Evolutionary conservation across 352 stramenopile species (phyloP).

Genomic region (Globisporangium megalacanthum): DNA sequence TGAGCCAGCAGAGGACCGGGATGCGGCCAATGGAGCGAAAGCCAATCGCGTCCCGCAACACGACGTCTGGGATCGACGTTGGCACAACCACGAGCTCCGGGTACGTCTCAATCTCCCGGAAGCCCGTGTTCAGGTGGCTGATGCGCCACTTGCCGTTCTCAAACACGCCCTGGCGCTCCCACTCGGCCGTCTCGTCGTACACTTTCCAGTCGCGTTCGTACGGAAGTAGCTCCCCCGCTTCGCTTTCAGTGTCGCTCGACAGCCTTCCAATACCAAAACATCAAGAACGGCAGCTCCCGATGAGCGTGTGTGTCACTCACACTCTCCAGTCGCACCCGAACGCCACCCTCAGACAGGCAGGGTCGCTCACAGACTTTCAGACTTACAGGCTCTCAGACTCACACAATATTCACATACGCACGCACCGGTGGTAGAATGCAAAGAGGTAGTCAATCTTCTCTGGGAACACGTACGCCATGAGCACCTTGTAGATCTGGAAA

Average conservation of each 20-base stretch:
- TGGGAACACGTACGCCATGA: conserved; percentile 80
- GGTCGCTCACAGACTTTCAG: too few relatives aligned
- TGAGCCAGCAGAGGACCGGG: conserved; percentile 67
- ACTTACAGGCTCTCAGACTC: too few relatives aligned
- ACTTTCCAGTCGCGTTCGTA: conserved; percentile 61
- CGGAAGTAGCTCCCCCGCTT: conserved; percentile 42
- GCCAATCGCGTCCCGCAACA: conserved; percentile 66
- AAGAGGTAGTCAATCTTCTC: conserved; percentile 83
- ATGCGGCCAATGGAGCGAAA: conserved; percentile 76
- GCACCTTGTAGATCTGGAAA: conserved; percentile 64
- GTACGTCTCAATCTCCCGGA: conserved; percentile 90
- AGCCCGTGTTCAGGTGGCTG: conserved; percentile 60
- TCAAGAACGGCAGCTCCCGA: neutral
- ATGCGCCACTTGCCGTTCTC: conserved; percentile 65
- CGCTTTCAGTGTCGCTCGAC: conserved; percentile 33
- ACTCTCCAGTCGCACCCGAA: neutral
- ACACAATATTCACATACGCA: neutral
- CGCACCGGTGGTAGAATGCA: conserved; percentile 72
- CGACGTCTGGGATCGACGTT: conserved; percentile 78
- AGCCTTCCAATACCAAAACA: conserved; percentile 20
- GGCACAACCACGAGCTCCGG: conserved; percentile 93
- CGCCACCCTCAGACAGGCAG: neutral
- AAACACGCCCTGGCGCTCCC: conserved; percentile 66
- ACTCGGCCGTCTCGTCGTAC: conserved; percentile 60
- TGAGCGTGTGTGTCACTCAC: neutral